A percentile compares a stretch with the other conserved stretches of the same genome.
phyloP scores from a whole-genome alignment of 495 filamentous ascomycete genomes.

The Neurospora sublineolata region DNA sequence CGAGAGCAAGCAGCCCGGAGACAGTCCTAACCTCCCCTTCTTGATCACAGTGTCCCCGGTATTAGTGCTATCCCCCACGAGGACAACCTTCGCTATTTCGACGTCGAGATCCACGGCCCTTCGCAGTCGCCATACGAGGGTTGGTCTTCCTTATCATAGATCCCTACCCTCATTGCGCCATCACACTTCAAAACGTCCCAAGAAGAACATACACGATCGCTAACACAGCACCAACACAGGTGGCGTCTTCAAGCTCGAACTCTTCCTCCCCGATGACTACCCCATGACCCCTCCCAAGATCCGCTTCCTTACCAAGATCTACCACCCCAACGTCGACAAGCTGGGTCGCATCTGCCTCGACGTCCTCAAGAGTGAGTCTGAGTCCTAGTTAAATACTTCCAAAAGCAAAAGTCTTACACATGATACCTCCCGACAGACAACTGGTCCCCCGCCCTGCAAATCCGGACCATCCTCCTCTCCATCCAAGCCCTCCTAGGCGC shows the following conservation, averaged over 20 bases:
- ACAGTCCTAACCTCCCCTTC: slow-evolving; percentile 12
- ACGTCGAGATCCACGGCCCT: slow-evolving; percentile 93
- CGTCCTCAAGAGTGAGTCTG: slow-evolving; percentile 81
- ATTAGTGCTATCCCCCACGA: slow-evolving; percentile 97
- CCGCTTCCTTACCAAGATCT: slow-evolving; percentile 96
- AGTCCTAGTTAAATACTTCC: not conserved
- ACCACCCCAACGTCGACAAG: slow-evolving; percentile 98
- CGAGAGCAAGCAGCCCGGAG: not conserved
- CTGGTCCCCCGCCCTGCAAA: slow-evolving; percentile 97
- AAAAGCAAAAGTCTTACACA: not conserved
- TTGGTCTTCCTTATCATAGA: slow-evolving; percentile 33
- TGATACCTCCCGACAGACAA: slow-evolving; percentile 50
- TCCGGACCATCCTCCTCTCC: slow-evolving; percentile 91
- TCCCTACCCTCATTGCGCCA: not conserved
- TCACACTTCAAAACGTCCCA: not conserved
- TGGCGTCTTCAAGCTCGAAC: slow-evolving; percentile 91
- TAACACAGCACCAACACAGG: slow-evolving; percentile 35
- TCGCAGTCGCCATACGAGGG: slow-evolving; percentile 86
- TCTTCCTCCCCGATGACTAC: slow-evolving; percentile 99
- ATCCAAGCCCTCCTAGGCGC: slow-evolving; percentile 95
- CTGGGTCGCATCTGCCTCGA: slow-evolving; percentile 94
- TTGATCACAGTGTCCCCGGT: slow-evolving; percentile 63
- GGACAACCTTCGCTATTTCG: slow-evolving; percentile 96
- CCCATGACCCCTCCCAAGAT: slow-evolving; percentile 99
- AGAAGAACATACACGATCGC: not conserved